A percentile compares a stretch with the other conserved stretches of the same genome.
Evolutionary conservation across 192 early-diverging fungal species (phyloP).

Genomic region (Backusella psychrophila): DNA sequence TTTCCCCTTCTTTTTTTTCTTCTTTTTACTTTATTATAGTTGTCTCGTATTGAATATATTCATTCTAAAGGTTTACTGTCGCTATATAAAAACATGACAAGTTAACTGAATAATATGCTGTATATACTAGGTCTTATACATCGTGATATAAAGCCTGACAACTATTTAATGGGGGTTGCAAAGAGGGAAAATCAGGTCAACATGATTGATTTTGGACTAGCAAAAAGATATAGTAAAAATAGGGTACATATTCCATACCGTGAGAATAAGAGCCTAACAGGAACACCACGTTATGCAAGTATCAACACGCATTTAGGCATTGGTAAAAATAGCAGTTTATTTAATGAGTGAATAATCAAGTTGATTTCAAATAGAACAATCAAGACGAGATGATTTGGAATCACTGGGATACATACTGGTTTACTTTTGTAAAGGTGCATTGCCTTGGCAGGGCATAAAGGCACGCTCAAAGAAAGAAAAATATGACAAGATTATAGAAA

Average conservation of each 20-base stretch:
- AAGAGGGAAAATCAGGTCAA: conserved; percentile 83
- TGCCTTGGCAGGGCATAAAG: conserved; percentile 93
- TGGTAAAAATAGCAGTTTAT: conserved; percentile 42
- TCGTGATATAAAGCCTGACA: conserved; percentile 90
- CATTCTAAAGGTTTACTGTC: conserved; percentile 52
- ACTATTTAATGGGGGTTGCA: conserved; percentile 88
- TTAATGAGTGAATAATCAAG: neutral
- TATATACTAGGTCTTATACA: conserved; percentile 72
- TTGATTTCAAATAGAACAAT: conserved; percentile 63
- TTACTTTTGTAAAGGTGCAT: conserved; percentile 86
- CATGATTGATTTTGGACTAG: conserved; percentile 90
- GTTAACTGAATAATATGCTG: neutral
- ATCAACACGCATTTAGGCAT: conserved; percentile 85
- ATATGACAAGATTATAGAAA: conserved; percentile 92
- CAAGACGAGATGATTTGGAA: conserved; percentile 89
- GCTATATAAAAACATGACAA: neutral
- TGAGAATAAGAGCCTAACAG: conserved; percentile 92
- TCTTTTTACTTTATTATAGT: conserved; percentile 12
- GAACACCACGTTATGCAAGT: conserved; percentile 90
- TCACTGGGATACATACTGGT: conserved; percentile 87
- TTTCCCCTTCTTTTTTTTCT: neutral
- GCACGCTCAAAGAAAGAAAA: conserved; percentile 90
- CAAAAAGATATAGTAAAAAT: conserved; percentile 84
- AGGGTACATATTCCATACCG: conserved; percentile 87
- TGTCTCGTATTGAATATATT: conserved; percentile 69